Evolutionary conservation across 2,329 filamentous ascomycete species (phyloP).

Genomic region (Microdochium nivale): DNA sequence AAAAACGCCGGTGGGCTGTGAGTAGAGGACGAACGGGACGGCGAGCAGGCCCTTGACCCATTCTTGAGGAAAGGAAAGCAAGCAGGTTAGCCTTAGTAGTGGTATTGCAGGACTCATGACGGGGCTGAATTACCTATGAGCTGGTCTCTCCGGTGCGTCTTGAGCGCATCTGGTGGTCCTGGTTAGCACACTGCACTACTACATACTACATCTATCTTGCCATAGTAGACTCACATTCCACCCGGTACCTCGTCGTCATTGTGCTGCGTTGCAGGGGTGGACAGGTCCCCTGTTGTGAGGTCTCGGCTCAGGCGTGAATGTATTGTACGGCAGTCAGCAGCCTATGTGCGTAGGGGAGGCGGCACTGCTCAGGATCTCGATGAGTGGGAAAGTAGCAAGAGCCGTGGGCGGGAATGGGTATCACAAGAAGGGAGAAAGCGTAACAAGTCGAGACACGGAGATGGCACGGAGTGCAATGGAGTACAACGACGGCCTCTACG

Average conservation of each 20-base stretch:
- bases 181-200: conserved; percentile 7
- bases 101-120: background rate
- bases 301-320: background rate
- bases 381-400: too few relatives aligned
- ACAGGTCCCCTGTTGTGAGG: background rate
- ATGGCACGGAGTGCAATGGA: background rate
- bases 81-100: background rate
- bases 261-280: conserved; percentile 12
- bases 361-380: background rate
- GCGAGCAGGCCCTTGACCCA: conserved; percentile 95
- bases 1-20: conserved; percentile 83
- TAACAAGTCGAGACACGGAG: background rate
- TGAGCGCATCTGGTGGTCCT: conserved; percentile 42
- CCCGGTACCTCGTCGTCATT: conserved; percentile 59
- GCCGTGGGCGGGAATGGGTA: background rate
- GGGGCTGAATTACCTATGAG: conserved; percentile 53
- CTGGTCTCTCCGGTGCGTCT: conserved; percentile 87
- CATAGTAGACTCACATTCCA: conserved; percentile 55
- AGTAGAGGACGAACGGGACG: conserved; percentile 93
- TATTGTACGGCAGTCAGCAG: too few relatives aligned
- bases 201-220: background rate
- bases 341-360: background rate
- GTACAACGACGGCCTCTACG: background rate
- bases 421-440: background rate
- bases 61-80: conserved; percentile 40